phyloP scores from a whole-genome alignment of 2,329 filamentous ascomycete genomes.

The Ceratocystis ficicola region DNA sequence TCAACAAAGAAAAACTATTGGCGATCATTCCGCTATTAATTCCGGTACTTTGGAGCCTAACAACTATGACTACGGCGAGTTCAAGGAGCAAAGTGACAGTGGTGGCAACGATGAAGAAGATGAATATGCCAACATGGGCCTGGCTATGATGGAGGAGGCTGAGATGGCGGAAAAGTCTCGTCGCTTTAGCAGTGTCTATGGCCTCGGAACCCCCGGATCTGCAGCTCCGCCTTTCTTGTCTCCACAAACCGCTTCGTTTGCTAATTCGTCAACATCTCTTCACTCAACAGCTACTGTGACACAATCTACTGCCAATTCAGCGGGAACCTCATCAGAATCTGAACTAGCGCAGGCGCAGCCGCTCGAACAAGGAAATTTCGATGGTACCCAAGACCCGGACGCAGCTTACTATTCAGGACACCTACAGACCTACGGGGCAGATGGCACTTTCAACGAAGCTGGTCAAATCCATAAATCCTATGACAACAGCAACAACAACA shows the following conservation, averaged over 20 bases:
- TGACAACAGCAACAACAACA: background rate
- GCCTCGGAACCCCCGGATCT: background rate
- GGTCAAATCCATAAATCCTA: background rate
- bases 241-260: background rate
- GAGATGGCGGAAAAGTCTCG: conserved; percentile 57
- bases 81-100: background rate
- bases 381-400: conserved; percentile 1
- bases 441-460: background rate
- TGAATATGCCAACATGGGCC: conserved; percentile 74
- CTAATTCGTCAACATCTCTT: background rate
- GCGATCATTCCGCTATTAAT: background rate
- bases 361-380: background rate
- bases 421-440: background rate
- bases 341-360: background rate
- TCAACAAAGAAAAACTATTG: background rate
- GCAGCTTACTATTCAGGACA: background rate
- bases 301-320: background rate
- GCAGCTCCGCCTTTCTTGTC: background rate
- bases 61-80: conserved; percentile 11
- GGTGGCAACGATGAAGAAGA: conserved; percentile 55
- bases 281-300: background rate
- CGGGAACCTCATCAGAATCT: background rate
- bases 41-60: background rate
- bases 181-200: conserved; percentile 1
- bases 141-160: conserved; percentile 72